Evolutionary conservation across 257 asterid genomes (phyloP), one percentile per base, ranked within the genome.

Genomic region (Fraxinus americana): DNA sequence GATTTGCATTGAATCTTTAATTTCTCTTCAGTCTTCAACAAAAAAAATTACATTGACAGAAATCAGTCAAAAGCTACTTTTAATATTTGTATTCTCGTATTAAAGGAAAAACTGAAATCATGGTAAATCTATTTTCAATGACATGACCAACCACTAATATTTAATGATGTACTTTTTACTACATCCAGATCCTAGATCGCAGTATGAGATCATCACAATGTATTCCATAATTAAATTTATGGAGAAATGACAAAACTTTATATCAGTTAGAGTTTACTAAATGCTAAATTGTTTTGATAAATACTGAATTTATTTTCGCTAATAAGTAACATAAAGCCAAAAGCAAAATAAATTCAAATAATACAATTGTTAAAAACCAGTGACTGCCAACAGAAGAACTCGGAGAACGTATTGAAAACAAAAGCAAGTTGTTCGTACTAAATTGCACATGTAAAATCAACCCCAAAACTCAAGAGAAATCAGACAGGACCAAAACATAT

Each of bases 1-100:
- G 27, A 65, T 70, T 71, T 43, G 50, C 36, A 54, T 61, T 43
- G 45, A 82, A 50, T 78, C 38, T 27, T 70, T 29, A 27, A 11
- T 52, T n/a, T 0, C 19, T 19, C 30, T 39, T 48, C 19, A 41
- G 13, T 41, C 14, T 10, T 9, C 48, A 10, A 39, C 45, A 32
- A 21, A 14, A 50, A 8, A 54, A 54, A 54, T 16, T 54, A 7
- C 23, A 19, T 54, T 54, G 27, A 59, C 7, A 32, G 67, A 21
- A 59, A 21, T 7, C 1, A 59, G 32, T 59, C 12, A 2, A 63
- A 23, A 63, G 34, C 27, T 25, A 8, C 35, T 25, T 54, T 54
- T 54, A 54, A 54, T 17, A 54, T 17, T 54, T 54, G 2, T 5
- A 54, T 54, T n/a, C 3, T 54, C 65, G 1, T 7, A 54, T 7